These are phyloP conservation scores for Crithidia mellificae DNA, from an alignment of 208 protist species.

Conservation along the genomic window DNA sequence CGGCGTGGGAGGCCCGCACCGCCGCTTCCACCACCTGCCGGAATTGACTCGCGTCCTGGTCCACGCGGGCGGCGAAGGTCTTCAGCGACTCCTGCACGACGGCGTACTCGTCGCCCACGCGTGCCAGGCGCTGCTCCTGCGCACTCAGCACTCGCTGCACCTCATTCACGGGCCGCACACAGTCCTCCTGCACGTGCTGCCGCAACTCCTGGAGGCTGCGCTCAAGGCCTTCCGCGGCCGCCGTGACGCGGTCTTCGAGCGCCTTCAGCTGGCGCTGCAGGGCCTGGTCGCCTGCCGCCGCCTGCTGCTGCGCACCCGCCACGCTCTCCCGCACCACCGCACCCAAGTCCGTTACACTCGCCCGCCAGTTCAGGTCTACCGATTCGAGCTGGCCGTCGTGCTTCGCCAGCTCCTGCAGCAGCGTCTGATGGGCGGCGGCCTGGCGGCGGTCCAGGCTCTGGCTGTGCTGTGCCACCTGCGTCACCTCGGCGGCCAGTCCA, in stretches of 20 bases:
- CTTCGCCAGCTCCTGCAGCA: conserved; percentile 72
- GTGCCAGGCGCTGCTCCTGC: conserved; percentile 36
- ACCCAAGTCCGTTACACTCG: conserved; percentile 66
- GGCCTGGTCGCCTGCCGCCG: conserved; percentile 31
- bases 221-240: conserved; percentile 28
- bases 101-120: conserved; percentile 40
- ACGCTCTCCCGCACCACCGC: conserved; percentile 45
- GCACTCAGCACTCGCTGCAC: conserved; percentile 32
- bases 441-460: conserved; percentile 61
- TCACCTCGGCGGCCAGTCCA: conserved; percentile 58
- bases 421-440: conserved; percentile 56
- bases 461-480: conserved; percentile 56
- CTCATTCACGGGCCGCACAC: conserved; percentile 42
- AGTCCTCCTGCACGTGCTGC: conserved; percentile 37
- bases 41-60: conserved; percentile 57
- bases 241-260: conserved; percentile 41
- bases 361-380: conserved; percentile 77
- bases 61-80: conserved; percentile 48
- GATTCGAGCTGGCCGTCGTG: conserved; percentile 72
- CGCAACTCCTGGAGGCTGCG: conserved; percentile 34
- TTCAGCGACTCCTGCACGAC: conserved; percentile 51
- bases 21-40: conserved; percentile 63
- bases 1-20: conserved; percentile 65
- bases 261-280: conserved; percentile 45
- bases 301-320: conserved; percentile 29